phyloP scores from a whole-genome alignment of 1,284 basidiomycete genomes.

The Malassezia slooffiae region DNA sequence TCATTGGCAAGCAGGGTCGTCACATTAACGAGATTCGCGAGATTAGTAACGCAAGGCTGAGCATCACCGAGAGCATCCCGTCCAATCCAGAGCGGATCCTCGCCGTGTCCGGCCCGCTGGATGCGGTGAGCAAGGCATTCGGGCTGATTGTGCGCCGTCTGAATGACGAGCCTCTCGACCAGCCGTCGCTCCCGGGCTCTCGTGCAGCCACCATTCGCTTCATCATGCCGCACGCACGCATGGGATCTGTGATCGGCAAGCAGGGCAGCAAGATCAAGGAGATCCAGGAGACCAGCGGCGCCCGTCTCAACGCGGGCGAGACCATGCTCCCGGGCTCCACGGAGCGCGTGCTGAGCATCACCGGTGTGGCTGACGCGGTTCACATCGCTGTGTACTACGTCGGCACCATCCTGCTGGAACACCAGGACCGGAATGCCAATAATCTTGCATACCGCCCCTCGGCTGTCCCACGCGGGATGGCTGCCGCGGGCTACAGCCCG shows the following conservation, averaged over 20 bases:
- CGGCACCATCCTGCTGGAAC: conserved; percentile 89
- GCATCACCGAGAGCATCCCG: conserved; percentile 44
- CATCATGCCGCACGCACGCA: conserved; percentile 97
- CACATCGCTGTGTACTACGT: conserved; percentile 99
- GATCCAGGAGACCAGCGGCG: conserved; percentile 96
- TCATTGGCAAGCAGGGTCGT: conserved; percentile 89
- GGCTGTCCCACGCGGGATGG: conserved; percentile 13
- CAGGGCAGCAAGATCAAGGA: conserved; percentile 97
- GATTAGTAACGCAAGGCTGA: conserved; percentile 76
- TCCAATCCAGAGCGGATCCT: conserved; percentile 96
- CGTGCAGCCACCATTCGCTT: conserved; percentile 92
- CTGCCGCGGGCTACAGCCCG: conserved; percentile 4
- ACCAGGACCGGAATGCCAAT: conserved; percentile 57
- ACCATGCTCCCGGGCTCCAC: conserved; percentile 98
- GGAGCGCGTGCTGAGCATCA: conserved; percentile 80
- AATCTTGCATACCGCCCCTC: conserved; percentile 47
- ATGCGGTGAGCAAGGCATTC: conserved; percentile 98
- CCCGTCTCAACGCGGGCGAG: conserved; percentile 87
- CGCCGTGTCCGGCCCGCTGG: conserved; percentile 90
- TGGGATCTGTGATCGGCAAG: conserved; percentile 98
- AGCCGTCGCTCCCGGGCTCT: conserved; percentile 91
- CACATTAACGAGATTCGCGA: conserved; percentile 98
- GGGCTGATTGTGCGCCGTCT: conserved; percentile 96
- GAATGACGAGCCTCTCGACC: conserved; percentile 97
- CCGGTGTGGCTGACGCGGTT: conserved; percentile 97